Evolutionary conservation across 2,329 filamentous ascomycete species (phyloP).

Genomic region (Elsinoe necatrix): DNA sequence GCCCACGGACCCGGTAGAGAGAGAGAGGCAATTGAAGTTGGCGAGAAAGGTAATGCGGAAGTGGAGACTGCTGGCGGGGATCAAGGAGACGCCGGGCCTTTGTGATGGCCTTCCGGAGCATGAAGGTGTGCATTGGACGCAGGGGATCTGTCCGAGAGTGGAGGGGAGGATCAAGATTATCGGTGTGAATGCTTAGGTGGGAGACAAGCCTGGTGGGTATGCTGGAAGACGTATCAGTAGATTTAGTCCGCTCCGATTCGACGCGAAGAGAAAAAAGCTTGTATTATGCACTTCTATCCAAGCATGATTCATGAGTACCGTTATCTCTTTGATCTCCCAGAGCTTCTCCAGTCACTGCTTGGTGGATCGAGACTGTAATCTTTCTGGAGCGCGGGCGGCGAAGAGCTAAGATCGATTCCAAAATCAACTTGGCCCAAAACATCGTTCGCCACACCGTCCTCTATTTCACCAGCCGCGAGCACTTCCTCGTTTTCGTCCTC

Average conservation of each 20-base stretch:
- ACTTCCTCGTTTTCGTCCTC: not conserved
- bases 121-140: conserved; percentile 63
- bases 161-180: conserved; percentile 60
- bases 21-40: conserved; percentile 50
- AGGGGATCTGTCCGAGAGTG: conserved; percentile 65
- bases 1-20: conserved; percentile 35
- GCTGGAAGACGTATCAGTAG: too few species aligned
- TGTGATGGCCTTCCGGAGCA: conserved; percentile 53
- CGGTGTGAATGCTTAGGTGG: conserved; percentile 14
- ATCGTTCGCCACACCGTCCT: not conserved
- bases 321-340: not conserved
- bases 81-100: conserved; percentile 43
- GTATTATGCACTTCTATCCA: not conserved
- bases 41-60: conserved; percentile 61
- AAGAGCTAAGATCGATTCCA: not conserved
- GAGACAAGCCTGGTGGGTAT: too few species aligned
- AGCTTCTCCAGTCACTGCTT: conserved; percentile 10
- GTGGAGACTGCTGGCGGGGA: conserved; percentile 62
- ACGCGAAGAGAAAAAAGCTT: not conserved
- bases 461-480: not conserved
- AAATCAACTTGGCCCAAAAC: not conserved
- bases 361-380: conserved; percentile 14
- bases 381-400: not conserved
- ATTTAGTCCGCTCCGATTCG: not conserved
- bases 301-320: not conserved